Evolutionary conservation across 345 rosid genomes (phyloP).

Genomic region (Gossypium arboreum): DNA sequence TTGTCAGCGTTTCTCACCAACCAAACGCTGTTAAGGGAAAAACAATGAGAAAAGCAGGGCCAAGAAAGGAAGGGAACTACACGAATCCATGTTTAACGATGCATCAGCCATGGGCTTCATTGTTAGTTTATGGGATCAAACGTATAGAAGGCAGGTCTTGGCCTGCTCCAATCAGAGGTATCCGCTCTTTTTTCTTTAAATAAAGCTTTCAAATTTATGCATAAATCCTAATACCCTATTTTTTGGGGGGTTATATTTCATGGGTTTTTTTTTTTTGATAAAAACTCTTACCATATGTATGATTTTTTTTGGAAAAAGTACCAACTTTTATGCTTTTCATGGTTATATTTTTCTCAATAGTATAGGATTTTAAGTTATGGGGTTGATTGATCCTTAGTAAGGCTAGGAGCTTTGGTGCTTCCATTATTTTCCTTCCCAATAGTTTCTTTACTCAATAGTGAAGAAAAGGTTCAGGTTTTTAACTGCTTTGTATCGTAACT

Average conservation of each 20-base stretch:
- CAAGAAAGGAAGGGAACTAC: slow-evolving; percentile 54
- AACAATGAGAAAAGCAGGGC: slow-evolving; percentile 18
- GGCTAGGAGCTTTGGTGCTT: not conserved
- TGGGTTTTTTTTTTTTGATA: not conserved
- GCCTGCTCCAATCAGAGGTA: slow-evolving; percentile 88
- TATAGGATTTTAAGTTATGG: not conserved
- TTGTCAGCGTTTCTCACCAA: not conserved
- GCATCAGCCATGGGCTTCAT: slow-evolving; percentile 98
- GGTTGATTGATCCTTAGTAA: not conserved
- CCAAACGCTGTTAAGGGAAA: not conserved
- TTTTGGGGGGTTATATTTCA: not conserved
- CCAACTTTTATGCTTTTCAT: not conserved
- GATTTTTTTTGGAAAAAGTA: not conserved
- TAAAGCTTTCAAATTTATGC: not conserved
- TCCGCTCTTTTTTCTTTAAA: not conserved
- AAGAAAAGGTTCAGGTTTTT: not conserved
- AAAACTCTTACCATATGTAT: not conserved
- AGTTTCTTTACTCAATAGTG: not conserved
- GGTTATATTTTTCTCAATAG: not conserved
- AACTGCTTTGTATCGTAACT: not conserved
- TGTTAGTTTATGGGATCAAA: slow-evolving; percentile 78
- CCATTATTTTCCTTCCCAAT: not conserved
- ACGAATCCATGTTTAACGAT: slow-evolving; percentile 80
- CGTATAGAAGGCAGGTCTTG: slow-evolving; percentile 94
- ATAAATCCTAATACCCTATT: not conserved